These are phyloP conservation scores for Auriscalpium orientale DNA, from an alignment of 768 basidiomycete species.

Conservation along the genomic window DNA sequence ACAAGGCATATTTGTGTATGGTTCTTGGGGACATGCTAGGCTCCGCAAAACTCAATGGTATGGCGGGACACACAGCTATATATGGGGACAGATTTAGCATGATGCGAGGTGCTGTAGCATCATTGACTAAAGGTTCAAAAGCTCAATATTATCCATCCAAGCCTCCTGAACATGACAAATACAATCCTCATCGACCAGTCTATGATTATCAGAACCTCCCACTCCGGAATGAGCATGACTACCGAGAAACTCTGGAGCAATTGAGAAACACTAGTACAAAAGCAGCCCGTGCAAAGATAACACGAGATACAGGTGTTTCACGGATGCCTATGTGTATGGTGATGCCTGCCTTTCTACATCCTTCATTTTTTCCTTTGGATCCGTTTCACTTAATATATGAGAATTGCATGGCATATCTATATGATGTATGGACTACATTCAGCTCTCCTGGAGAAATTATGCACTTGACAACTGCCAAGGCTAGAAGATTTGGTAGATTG, in stretches of 20 bases:
- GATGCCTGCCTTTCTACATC: constrained; percentile 22
- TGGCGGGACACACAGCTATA: not conserved
- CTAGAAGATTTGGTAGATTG: not conserved
- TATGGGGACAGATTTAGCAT: not conserved
- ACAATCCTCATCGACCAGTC: not conserved
- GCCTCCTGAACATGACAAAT: not conserved
- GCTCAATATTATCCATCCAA: not conserved
- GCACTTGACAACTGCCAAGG: not conserved
- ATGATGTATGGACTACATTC: constrained; percentile 24
- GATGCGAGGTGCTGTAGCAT: not conserved
- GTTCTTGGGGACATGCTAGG: not conserved
- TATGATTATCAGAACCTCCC: not conserved
- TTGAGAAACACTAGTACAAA: not conserved
- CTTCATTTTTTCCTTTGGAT: constrained; percentile 27
- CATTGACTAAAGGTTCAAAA: not conserved
- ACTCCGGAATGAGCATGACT: not conserved
- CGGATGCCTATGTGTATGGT: not conserved
- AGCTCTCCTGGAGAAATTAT: not conserved
- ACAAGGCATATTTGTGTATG: not conserved
- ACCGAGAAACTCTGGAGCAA: not conserved
- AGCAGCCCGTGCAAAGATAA: not conserved
- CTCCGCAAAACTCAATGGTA: not conserved
- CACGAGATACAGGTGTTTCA: not conserved
- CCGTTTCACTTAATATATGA: constrained; percentile 32
- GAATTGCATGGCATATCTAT: constrained; percentile 24